A percentile compares a stretch with the other conserved stretches of the same genome.
Conservation (phyloP, 768 basidiomycete species). For the Russula foetens region DNA sequence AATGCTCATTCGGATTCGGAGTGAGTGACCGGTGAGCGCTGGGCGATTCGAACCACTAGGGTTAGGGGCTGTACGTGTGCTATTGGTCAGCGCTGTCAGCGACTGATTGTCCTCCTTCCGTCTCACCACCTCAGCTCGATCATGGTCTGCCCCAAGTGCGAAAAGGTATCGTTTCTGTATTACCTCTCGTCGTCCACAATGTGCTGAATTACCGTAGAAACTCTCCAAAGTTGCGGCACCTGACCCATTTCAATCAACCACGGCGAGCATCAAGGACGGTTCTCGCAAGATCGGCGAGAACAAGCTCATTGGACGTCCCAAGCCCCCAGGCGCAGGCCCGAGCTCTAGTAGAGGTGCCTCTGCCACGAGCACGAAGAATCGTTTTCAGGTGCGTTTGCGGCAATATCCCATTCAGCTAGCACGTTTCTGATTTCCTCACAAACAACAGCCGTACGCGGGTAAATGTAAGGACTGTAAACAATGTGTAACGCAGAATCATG, state of each 20-base stretch:
- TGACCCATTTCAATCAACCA: constrained; percentile 74
- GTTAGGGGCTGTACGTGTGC: background rate
- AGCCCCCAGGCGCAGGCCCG: constrained; percentile 15
- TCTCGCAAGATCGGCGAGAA: constrained; percentile 79
- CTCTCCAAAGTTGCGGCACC: constrained; percentile 85
- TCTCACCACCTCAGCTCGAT: background rate
- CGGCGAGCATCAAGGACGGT: constrained; percentile 69
- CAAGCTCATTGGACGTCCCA: constrained; percentile 62
- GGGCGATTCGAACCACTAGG: background rate
- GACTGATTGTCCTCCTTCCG: background rate
- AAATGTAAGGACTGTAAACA: constrained; percentile 88
- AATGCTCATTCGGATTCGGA: too few relatives aligned
- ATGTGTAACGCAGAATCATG: constrained; percentile 74
- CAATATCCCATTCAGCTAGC: background rate
- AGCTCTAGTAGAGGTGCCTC: constrained; percentile 15
- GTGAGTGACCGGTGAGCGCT: too few relatives aligned
- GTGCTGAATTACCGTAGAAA: constrained; percentile 48
- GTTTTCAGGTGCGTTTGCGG: constrained; percentile 56
- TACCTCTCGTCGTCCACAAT: constrained; percentile 15
- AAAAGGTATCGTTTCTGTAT: constrained; percentile 37
- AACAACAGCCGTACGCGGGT: constrained; percentile 65
- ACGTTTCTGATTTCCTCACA: constrained; percentile 16
- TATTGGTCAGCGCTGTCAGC: background rate
- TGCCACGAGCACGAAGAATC: constrained; percentile 57
- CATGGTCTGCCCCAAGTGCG: constrained; percentile 90